Evolutionary conservation across 441 rosid species (phyloP).

Genomic region (Corymbia calophylla): DNA sequence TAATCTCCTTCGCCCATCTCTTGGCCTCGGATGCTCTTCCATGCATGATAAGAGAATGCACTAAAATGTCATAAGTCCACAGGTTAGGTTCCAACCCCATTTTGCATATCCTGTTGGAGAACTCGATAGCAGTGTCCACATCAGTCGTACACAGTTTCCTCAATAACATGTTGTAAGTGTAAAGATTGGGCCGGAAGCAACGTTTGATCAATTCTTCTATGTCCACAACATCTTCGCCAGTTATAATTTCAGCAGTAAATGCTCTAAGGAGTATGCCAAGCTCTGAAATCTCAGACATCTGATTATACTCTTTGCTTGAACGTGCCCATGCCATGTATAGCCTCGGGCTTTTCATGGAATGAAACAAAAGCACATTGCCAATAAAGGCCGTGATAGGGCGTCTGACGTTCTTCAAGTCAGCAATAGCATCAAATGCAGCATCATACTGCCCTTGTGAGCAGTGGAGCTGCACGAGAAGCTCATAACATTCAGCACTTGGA

Average conservation of each 20-base stretch:
- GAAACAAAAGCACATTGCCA: constrained; percentile 63
- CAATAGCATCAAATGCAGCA: constrained; percentile 38
- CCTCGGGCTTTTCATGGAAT: constrained; percentile 32
- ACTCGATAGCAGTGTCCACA: constrained; percentile 35
- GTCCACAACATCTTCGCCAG: constrained; percentile 20
- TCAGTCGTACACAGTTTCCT: constrained; percentile 27
- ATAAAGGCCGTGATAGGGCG: constrained; percentile 49
- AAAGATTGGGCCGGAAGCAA: constrained; percentile 51
- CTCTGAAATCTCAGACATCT: constrained; percentile 28
- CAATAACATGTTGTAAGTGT: constrained; percentile 61
- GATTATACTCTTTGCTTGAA: constrained; percentile 26
- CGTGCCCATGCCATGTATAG: constrained; percentile 59
- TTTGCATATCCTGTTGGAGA: constrained; percentile 30
- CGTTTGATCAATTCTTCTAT: constrained; percentile 45
- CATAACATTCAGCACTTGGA: constrained; percentile 57
- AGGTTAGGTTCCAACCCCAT: constrained; percentile 61
- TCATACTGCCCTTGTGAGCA: constrained; percentile 32
- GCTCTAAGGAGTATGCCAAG: constrained; percentile 59
- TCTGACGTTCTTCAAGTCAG: constrained; percentile 39
- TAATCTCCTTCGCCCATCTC: constrained; percentile 30
- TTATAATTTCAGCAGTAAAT: constrained; percentile 37
- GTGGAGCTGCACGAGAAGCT: constrained; percentile 33
- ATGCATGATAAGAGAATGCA: constrained; percentile 23
- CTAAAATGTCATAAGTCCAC: constrained; percentile 47
- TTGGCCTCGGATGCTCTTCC: constrained; percentile 32